A percentile compares a stretch with the other conserved stretches of the same genome.
phyloP scores from a whole-genome alignment of 805 yeast genomes.

The Ascoidea rubescens region DNA sequence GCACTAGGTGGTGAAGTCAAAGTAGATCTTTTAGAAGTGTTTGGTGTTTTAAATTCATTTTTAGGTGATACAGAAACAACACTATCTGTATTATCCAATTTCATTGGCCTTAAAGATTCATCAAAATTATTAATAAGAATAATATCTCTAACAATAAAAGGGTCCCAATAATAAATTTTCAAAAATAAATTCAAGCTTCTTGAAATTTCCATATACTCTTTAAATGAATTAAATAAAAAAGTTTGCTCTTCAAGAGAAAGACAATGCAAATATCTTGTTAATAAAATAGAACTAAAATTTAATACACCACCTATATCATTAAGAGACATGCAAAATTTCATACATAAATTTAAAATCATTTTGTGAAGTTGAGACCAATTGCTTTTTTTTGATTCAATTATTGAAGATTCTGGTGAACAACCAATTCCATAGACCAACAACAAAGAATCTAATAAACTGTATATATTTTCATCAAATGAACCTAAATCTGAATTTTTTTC shows the following conservation, averaged over 20 bases:
- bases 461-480: slow-evolving; percentile 18
- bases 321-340: slow-evolving; percentile 38
- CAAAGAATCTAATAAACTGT: slow-evolving; percentile 32
- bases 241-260: slow-evolving; percentile 47
- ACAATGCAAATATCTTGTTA: slow-evolving; percentile 41
- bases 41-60: slow-evolving; percentile 3
- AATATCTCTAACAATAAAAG: slow-evolving; percentile 41
- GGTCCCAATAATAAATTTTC: slow-evolving; percentile 55
- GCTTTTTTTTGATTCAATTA: slow-evolving; percentile 16
- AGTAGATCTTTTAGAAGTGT: background rate
- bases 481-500: background rate
- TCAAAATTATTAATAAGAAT: slow-evolving; percentile 17
- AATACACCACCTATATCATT: slow-evolving; percentile 29
- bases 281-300: slow-evolving; percentile 35
- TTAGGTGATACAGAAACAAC: slow-evolving; percentile 7
- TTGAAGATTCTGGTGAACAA: slow-evolving; percentile 19
- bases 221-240: slow-evolving; percentile 22
- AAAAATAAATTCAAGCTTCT: slow-evolving; percentile 14
- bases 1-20: slow-evolving; percentile 11
- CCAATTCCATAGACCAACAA: slow-evolving; percentile 41
- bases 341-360: slow-evolving; percentile 35
- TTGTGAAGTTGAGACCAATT: slow-evolving; percentile 48
- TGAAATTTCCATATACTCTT: slow-evolving; percentile 15
- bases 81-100: slow-evolving; percentile 3
- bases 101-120: slow-evolving; percentile 8